Conservation (phyloP, 2,329 filamentous ascomycete species). For the Knufia fluminis region DNA sequence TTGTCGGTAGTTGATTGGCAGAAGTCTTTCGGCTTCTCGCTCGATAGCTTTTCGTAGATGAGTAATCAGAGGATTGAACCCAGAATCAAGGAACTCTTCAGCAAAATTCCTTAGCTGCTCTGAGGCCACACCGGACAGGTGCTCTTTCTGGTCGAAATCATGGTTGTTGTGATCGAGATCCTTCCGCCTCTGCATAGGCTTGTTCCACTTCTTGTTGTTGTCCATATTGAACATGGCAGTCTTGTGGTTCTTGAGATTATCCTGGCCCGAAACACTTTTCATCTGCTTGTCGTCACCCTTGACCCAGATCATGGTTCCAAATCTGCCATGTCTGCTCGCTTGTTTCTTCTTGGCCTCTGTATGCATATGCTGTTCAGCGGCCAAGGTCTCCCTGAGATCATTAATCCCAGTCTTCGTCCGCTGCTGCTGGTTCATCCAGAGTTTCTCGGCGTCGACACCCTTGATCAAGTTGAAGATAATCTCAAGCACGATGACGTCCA, state of each 20-base stretch:
- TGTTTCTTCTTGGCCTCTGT: constrained; percentile 66
- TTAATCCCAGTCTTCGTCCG: constrained; percentile 58
- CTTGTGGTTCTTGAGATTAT: constrained; percentile 64
- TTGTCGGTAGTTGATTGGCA: constrained; percentile 67
- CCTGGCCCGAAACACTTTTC: constrained; percentile 79
- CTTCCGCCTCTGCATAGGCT: constrained; percentile 56
- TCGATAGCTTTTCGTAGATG: constrained; percentile 84
- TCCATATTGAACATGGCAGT: constrained; percentile 82
- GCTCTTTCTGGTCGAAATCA: constrained; percentile 66
- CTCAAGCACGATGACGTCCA: constrained; percentile 84
- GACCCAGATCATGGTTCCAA: constrained; percentile 96
- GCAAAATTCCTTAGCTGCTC: constrained; percentile 72
- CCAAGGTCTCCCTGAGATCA: constrained; percentile 65
- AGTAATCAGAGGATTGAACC: constrained; percentile 84
- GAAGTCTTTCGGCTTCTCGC: constrained; percentile 72
- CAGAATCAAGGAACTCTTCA: constrained; percentile 86
- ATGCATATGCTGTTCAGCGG: constrained; percentile 76
- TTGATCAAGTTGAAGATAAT: constrained; percentile 89
- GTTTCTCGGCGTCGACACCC: constrained; percentile 69
- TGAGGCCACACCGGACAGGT: constrained; percentile 64
- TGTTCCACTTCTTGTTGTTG: constrained; percentile 79
- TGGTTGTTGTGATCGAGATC: constrained; percentile 51
- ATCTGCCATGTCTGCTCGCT: constrained; percentile 82
- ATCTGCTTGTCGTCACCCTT: constrained; percentile 77
- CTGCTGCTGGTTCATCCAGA: constrained; percentile 76